phyloP scores from a whole-genome alignment of 129 eudicot genomes.

The Chrysanthemum lavandulifolium region DNA sequence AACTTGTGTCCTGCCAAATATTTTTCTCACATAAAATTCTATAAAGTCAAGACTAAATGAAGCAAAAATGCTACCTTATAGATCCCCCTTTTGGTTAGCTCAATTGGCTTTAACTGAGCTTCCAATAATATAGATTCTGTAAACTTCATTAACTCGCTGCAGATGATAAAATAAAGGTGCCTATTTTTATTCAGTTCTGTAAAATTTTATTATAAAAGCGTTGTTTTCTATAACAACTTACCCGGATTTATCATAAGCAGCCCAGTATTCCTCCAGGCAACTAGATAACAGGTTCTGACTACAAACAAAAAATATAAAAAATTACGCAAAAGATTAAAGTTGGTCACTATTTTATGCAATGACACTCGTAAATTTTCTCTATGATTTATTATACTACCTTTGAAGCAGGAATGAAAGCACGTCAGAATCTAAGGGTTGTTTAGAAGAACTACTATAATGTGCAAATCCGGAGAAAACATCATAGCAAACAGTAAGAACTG shows the following conservation, averaged over 20 bases:
- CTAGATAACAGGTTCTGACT: conserved; percentile 60
- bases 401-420: conserved; percentile 48
- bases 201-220: not conserved
- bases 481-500: conserved; percentile 52
- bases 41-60: conserved; percentile 1
- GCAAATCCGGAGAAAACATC: conserved; percentile 67
- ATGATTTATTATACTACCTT: conserved; percentile 35
- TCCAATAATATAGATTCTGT: conserved; percentile 33
- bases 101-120: conserved; percentile 33
- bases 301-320: conserved; percentile 24
- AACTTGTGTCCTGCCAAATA: conserved; percentile 29
- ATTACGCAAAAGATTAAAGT: not conserved
- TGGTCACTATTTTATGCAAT: not conserved
- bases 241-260: conserved; percentile 61
- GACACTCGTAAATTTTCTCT: not conserved
- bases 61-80: conserved; percentile 23
- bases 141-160: conserved; percentile 36
- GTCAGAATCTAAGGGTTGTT: conserved; percentile 40
- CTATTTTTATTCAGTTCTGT: not conserved
- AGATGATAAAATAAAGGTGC: not conserved
- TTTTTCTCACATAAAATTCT: not conserved
- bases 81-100: conserved; percentile 27
- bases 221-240: conserved; percentile 15
- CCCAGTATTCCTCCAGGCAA: conserved; percentile 70
- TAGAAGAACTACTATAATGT: conserved; percentile 50